These are phyloP conservation scores for Aaosphaeria pasadenensis DNA, from an alignment of 2,329 filamentous ascomycete genomes.

Conservation along the genomic window DNA sequence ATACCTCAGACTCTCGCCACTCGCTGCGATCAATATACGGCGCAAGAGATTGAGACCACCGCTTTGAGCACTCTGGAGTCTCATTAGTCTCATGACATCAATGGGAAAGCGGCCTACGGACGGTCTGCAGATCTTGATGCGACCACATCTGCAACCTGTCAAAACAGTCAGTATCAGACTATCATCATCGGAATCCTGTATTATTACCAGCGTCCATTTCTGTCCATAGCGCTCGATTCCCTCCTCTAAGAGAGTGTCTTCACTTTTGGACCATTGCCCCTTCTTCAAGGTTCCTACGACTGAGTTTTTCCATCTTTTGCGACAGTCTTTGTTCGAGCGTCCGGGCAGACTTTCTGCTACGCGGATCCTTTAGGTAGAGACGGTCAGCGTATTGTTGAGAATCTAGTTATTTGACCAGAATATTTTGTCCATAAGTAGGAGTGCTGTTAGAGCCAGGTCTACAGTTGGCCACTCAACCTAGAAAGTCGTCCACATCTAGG, in stretches of 20 bases:
- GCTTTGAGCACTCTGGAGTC: constrained; percentile 45
- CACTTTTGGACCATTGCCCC: constrained; percentile 39
- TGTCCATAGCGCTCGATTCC: constrained; percentile 38
- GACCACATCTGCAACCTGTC: constrained; percentile 36
- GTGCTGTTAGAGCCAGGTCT: no score
- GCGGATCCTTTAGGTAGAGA: constrained; percentile 14
- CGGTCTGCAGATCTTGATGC: constrained; percentile 40
- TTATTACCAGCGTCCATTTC: constrained; percentile 18
- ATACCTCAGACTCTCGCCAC: constrained; percentile 37
- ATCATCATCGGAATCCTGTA: neutral
- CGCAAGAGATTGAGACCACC: constrained; percentile 46
- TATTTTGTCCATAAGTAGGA: no score
- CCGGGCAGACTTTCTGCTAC: constrained; percentile 38
- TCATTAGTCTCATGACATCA: neutral
- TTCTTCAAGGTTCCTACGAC: constrained; percentile 39
- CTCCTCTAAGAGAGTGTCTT: constrained; percentile 30
- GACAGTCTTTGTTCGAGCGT: constrained; percentile 45
- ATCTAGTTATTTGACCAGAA: no score
- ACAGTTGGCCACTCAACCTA: no score
- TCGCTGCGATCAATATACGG: constrained; percentile 40
- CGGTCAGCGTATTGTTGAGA: no score
- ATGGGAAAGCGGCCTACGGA: constrained; percentile 16
- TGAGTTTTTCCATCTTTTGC: constrained; percentile 44
- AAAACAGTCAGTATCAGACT: neutral
- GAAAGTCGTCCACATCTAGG: no score